These are phyloP conservation scores for Auriscalpium microsporum DNA, from an alignment of 768 basidiomycete species.

Conservation along the genomic window DNA sequence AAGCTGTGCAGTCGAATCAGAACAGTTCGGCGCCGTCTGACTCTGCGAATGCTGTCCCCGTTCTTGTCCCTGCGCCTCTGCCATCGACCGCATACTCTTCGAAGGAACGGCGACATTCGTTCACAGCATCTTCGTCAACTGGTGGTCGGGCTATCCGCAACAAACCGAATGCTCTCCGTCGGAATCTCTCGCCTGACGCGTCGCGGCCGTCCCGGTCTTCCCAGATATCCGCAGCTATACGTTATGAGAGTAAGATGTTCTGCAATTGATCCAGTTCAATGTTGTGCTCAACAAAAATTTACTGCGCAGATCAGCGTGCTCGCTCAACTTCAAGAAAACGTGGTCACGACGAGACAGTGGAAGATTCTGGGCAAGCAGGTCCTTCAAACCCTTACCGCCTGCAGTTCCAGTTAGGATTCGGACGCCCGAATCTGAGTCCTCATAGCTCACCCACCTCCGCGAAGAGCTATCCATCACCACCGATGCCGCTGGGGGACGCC, in stretches of 20 bases:
- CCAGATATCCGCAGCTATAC: slow-evolving; percentile 19
- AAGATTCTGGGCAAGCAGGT: slow-evolving; percentile 31
- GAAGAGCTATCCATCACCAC: slow-evolving; percentile 59
- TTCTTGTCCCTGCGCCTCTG: slow-evolving; percentile 1
- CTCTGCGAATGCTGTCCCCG: slow-evolving; percentile 1
- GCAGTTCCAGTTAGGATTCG: slow-evolving; percentile 22
- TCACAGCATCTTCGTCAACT: slow-evolving; percentile 6
- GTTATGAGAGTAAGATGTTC: slow-evolving; percentile 24
- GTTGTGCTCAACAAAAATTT: not conserved
- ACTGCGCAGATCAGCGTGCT: slow-evolving; percentile 51
- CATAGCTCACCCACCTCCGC: slow-evolving; percentile 73
- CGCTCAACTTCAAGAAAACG: slow-evolving; percentile 71
- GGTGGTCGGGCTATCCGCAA: slow-evolving; percentile 9
- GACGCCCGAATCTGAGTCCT: slow-evolving; percentile 41
- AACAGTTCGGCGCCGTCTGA: slow-evolving; percentile 13
- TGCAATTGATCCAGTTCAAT: not conserved
- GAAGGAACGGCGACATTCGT: slow-evolving; percentile 15
- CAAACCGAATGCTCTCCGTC: slow-evolving; percentile 16
- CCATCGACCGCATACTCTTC: slow-evolving; percentile 5
- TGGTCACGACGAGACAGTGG: slow-evolving; percentile 57
- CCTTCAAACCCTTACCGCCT: slow-evolving; percentile 14
- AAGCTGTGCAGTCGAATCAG: slow-evolving; percentile 42
- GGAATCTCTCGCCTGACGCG: slow-evolving; percentile 26
- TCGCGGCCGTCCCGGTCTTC: slow-evolving; percentile 21
- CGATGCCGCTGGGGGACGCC: slow-evolving; percentile 42